Base-by-base conservation (phyloP, 2,329 filamentous ascomycete species). In the Cylindrodendrum hubeiense region DNA sequence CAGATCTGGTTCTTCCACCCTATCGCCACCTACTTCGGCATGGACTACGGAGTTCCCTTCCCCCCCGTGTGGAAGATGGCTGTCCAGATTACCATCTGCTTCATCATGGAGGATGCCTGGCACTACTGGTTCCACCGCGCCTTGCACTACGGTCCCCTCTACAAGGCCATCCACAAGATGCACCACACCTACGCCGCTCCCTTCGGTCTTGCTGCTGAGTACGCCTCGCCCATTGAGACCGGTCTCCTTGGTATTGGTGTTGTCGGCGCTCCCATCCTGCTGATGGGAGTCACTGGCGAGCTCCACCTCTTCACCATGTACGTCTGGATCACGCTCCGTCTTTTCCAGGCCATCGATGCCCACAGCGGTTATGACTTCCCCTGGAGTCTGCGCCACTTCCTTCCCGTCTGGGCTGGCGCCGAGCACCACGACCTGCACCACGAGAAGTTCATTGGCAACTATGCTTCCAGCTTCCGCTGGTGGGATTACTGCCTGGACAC, bases 1-100 rank as follows among this genome's bases (percentile, higher is more conserved):
- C 96, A 98, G 82, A 98, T 98, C 80, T 98, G 95, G 95, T 89
- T 98, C 75, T 99, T 99, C 88, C 96, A 99, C 85, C 96, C 96
- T 30, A 89, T 98, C 85, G 95, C 95, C 63, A 93, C 95, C 78
- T 97, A 90, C 82, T 95, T 94, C 79, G 96, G 96, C 75, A 91
- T 99, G 82, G 87, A 91, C 64, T 97, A 93, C 71, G 89, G 90
- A 67, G 93, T 97, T 52, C 96, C 95, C 10, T 99, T 99, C 85
- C 96, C 96, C 34, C 85, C 92, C 13, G 75, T 91, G 71, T 92
- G 87, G 83, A 98, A 91, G 76, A 98, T 99, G 87, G 92, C 91
- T 70, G 90, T 93, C 79, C 96, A 99, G 76, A 95, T 99, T 72
- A 88, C 91, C 66, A 86, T 98, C 78, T 97, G 98, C 87, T 99